A percentile compares a stretch with the other conserved stretches of the same genome.
These are phyloP conservation scores for Vaccinium myrtillus DNA, from an alignment of 148 eudicot species.

Conservation along the genomic window DNA sequence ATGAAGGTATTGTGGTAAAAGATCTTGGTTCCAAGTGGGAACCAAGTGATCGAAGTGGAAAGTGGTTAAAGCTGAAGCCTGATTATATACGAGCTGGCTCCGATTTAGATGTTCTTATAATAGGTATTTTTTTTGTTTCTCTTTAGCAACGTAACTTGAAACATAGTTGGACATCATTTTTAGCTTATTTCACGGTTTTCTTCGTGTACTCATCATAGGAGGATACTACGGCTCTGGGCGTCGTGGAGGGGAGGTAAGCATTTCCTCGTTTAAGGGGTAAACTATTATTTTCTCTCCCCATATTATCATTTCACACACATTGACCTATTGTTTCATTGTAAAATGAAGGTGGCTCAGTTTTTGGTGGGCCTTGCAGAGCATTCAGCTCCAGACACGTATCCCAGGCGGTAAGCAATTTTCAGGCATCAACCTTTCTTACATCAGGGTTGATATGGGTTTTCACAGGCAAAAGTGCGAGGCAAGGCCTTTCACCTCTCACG, in stretches of 20 bases:
- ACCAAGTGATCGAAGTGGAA: constrained; percentile 83
- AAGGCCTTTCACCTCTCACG: no score
- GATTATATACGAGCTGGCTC: constrained; percentile 82
- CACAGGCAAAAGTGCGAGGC: no score
- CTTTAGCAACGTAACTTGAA: background rate
- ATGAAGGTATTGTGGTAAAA: constrained; percentile 85
- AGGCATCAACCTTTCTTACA: background rate
- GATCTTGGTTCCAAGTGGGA: constrained; percentile 96
- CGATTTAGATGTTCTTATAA: constrained; percentile 87
- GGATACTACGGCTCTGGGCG: constrained; percentile 99
- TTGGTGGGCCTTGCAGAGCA: constrained; percentile 90
- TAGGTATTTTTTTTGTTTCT: constrained; percentile 35
- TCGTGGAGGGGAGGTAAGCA: constrained; percentile 79
- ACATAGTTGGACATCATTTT: background rate
- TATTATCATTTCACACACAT: background rate
- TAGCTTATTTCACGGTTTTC: constrained; percentile 4
- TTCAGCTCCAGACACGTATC: constrained; percentile 52
- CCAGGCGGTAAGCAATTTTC: constrained; percentile 48
- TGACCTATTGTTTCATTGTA: constrained; percentile 10
- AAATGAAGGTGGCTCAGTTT: constrained; percentile 74
- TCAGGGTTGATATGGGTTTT: background rate
- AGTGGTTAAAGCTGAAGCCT: constrained; percentile 94
- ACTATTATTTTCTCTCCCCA: background rate
- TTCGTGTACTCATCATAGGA: constrained; percentile 37
- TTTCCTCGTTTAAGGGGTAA: background rate